These are phyloP conservation scores for Pichia sp. DNA, from an alignment of 1,139 yeast species.

Conservation along the genomic window DNA sequence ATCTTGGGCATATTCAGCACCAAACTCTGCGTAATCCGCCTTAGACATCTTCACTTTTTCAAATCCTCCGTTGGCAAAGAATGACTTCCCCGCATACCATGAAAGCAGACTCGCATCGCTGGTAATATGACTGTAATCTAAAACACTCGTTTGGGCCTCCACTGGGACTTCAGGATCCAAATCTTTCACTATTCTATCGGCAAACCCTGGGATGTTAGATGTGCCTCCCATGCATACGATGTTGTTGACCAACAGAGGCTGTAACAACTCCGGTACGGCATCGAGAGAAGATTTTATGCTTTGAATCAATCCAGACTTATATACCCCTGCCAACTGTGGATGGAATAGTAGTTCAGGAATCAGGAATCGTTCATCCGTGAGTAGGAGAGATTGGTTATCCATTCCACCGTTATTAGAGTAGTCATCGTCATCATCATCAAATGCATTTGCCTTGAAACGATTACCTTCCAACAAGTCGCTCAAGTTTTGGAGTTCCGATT, in stretches of 20 bases:
- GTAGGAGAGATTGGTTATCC: slow-evolving; percentile 50
- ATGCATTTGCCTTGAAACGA: background rate
- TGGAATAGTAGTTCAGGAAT: slow-evolving; percentile 84
- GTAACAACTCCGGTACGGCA: slow-evolving; percentile 66
- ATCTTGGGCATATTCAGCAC: slow-evolving; percentile 73
- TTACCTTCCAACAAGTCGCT: slow-evolving; percentile 9
- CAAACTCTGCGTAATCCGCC: slow-evolving; percentile 82
- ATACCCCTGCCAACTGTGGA: slow-evolving; percentile 79
- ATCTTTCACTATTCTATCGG: slow-evolving; percentile 55
- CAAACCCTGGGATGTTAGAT: slow-evolving; percentile 64
- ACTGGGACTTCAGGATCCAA: slow-evolving; percentile 65
- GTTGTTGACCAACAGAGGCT: slow-evolving; percentile 78
- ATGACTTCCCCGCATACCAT: slow-evolving; percentile 54
- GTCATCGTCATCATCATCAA: slow-evolving; percentile 34
- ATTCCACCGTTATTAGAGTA: background rate
- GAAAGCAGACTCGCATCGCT: slow-evolving; percentile 36
- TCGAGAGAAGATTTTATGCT: slow-evolving; percentile 68
- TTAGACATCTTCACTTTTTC: slow-evolving; percentile 59
- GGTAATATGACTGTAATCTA: slow-evolving; percentile 17
- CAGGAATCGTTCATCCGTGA: slow-evolving; percentile 81
- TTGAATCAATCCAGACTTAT: slow-evolving; percentile 68
- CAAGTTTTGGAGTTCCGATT: slow-evolving; percentile 8
- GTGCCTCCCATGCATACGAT: slow-evolving; percentile 83
- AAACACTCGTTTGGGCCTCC: slow-evolving; percentile 33
- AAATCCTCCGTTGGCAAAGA: slow-evolving; percentile 51